Evolutionary conservation across 257 asterid genomes (phyloP).

Genomic region (Asclepias syriaca): DNA sequence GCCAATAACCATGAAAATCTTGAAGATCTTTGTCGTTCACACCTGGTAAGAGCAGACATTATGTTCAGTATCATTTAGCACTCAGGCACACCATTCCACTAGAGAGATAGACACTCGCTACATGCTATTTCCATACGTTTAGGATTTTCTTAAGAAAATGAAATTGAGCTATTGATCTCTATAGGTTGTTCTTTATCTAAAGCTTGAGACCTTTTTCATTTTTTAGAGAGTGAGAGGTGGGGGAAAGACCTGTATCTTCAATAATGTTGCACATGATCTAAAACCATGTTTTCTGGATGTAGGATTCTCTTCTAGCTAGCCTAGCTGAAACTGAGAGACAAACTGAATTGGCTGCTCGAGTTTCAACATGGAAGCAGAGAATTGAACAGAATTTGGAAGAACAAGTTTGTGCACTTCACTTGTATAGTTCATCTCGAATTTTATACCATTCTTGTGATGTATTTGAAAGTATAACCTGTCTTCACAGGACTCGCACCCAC

Average conservation of each 20-base stretch:
- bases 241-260: neutral
- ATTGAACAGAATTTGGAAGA: constrained; percentile 81
- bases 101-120: neutral
- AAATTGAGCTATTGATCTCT: neutral
- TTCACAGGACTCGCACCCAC: constrained; percentile 70
- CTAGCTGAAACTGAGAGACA: constrained; percentile 83
- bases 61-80: constrained; percentile 6
- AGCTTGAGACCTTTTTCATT: too few relatives aligned
- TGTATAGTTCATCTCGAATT: neutral
- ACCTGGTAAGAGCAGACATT: constrained; percentile 54
- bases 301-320: constrained; percentile 82
- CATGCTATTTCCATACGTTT: neutral
- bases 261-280: neutral
- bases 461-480: constrained; percentile 15
- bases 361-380: constrained; percentile 91
- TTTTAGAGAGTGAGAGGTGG: too few relatives aligned
- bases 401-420: constrained; percentile 43
- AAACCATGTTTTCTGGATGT: constrained; percentile 15
- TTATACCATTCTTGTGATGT: constrained; percentile 10
- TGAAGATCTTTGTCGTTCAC: constrained; percentile 91
- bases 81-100: neutral
- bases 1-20: constrained; percentile 51
- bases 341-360: constrained; percentile 77
- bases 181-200: neutral
- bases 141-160: neutral